A percentile compares a stretch with the other conserved stretches of the same genome.
phyloP scores from a whole-genome alignment of 768 basidiomycete species.

The Leccinum disarticulatum region DNA sequence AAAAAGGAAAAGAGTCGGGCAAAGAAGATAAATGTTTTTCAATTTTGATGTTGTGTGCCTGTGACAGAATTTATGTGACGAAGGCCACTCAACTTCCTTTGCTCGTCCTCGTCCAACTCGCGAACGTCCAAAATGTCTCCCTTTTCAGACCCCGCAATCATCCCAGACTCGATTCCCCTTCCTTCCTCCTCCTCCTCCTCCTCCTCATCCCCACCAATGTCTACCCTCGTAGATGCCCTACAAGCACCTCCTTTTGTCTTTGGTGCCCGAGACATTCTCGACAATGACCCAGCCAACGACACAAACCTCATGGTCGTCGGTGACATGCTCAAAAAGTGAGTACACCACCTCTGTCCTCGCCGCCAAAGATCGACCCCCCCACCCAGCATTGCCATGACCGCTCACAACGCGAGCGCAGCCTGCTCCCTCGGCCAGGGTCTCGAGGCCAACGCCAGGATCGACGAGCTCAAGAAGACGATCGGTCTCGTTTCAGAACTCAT shows the following conservation, averaged over 20 bases:
- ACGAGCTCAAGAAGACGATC: constrained; percentile 56
- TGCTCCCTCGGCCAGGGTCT: constrained; percentile 46
- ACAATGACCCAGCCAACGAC: constrained; percentile 37
- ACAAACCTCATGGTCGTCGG: constrained; percentile 51
- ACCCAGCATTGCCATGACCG: constrained; percentile 59
- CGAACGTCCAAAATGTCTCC: background rate
- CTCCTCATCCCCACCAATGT: constrained; percentile 24
- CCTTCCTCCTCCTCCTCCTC: constrained; percentile 29
- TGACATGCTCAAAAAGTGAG: constrained; percentile 54
- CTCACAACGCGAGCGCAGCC: constrained; percentile 53
- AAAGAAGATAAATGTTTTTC: constrained; percentile 27
- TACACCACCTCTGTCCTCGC: constrained; percentile 13
- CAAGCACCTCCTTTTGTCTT: constrained; percentile 21
- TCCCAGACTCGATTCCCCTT: constrained; percentile 10
- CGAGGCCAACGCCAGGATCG: constrained; percentile 51
- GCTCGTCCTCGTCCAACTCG: background rate
- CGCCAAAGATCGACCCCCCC: constrained; percentile 12
- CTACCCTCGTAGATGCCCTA: background rate
- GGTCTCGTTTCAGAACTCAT: constrained; percentile 55
- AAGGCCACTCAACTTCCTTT: background rate
- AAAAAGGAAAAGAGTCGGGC: constrained; percentile 17
- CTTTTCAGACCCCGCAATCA: background rate
- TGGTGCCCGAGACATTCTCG: constrained; percentile 24
- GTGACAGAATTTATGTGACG: constrained; percentile 37
- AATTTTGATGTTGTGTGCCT: constrained; percentile 35